Evolutionary conservation across 2,329 filamentous ascomycete genomes (phyloP).

Genomic region (Paraphoma chrysanthemicola): DNA sequence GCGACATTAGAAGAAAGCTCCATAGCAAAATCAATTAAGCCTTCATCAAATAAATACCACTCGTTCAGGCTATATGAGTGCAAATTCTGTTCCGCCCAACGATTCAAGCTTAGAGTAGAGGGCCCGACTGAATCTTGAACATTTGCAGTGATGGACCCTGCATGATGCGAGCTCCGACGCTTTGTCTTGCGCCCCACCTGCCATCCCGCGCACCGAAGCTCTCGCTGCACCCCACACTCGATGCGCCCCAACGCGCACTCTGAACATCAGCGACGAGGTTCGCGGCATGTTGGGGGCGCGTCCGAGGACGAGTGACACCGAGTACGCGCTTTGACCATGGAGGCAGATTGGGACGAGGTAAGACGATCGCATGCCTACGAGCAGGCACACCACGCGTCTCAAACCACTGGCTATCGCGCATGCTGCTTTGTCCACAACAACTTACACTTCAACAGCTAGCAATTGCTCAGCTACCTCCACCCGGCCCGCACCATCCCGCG

Average conservation of each 20-base stretch:
- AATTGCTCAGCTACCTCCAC: constrained; percentile 81
- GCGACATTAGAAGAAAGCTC: too few relatives aligned
- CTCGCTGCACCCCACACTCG: constrained; percentile 25
- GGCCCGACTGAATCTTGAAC: not conserved
- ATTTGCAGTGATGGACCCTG: not conserved
- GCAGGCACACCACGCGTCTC: not conserved
- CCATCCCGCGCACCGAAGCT: constrained; percentile 28
- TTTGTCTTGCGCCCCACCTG: constrained; percentile 11
- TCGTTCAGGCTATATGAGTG: too few relatives aligned
- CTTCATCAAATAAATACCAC: too few relatives aligned
- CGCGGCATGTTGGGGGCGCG: constrained; percentile 37
- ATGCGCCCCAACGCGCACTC: constrained; percentile 21
- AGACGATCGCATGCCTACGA: constrained; percentile 10
- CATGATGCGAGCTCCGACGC: not conserved
- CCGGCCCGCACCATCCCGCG: constrained; percentile 69
- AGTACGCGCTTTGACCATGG: constrained; percentile 50
- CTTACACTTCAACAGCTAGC: constrained; percentile 65
- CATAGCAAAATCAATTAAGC: too few relatives aligned
- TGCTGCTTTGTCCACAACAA: constrained; percentile 3
- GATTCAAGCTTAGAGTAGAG: too few relatives aligned
- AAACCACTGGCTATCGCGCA: not conserved
- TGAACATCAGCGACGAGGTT: constrained; percentile 20
- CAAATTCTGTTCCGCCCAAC: too few relatives aligned
- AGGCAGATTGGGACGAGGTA: constrained; percentile 62
- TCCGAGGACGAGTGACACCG: constrained; percentile 19